Base-by-base conservation (phyloP, 176 grass and related monocot genomes). In the Chrysopogon serrulatus region DNA sequence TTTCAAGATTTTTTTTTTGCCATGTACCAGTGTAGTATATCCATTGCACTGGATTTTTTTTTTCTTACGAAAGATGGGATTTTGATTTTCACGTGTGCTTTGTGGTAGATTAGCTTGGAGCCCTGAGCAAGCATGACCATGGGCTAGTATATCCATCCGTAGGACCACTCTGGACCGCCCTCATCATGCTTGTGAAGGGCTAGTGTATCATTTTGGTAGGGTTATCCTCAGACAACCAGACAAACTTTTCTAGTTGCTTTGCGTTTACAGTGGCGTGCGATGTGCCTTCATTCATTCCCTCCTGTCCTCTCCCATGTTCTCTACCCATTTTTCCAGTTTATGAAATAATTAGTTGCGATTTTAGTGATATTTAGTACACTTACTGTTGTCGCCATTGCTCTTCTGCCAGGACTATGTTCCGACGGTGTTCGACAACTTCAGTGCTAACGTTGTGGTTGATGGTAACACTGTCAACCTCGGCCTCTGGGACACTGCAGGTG, bases 401-500 rank as follows among this genome's bases (percentile, higher is more conserved):
- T 80, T 80, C 44, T 80, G 7, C 48, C 72, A 93, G 91, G 91
- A 93, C 77, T 93, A 93, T 87, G 91, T 93, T 43, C 91, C 91
- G 4, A 93, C 91, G 35, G 91, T 93, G 76, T 93, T 93, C 65
- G 91, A 93, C 41, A 93, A 93, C 76, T 93, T 93, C 88, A 93
- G 91, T 85, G 91, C 91, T 37, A 93, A 93, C 45, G 91, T 93
- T 28, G 88, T 93, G 81, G 91, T 93, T 68, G 91, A 93, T 85
- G 88, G 91, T 15, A 93, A 87, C 85, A 93, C 91, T 39, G 91
- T 93, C 78, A 93, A 93, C 82, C 88, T 93, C 8, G 91, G 91
- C 30, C 81, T 93, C 27, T 93, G 91, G 91, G 91, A 93, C 24
- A 93, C 91, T 90, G 91, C 91, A 90, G 91, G 91, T 90, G 65